These are phyloP conservation scores for Artemisia tridentata DNA, from an alignment of 129 eudicot genomes.

Conservation along the genomic window DNA sequence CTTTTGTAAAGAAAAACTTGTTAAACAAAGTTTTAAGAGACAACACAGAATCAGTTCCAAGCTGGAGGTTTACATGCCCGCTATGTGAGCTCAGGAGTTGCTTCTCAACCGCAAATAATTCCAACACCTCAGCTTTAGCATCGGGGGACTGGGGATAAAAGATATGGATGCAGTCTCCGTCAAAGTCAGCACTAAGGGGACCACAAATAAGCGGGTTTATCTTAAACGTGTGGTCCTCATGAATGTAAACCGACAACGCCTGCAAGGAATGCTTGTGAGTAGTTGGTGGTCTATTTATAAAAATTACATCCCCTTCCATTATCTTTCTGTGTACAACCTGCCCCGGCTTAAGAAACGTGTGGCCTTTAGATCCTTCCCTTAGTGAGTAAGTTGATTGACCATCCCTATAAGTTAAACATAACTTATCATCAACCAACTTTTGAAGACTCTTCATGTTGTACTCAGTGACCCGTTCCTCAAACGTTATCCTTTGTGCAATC, in stretches of 20 bases:
- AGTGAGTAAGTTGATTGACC: conserved; percentile 72
- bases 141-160: conserved; percentile 92
- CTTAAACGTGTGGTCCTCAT: conserved; percentile 83
- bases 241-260: conserved; percentile 75
- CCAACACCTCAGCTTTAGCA: conserved; percentile 93
- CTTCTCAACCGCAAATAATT: conserved; percentile 89
- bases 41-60: conserved; percentile 64
- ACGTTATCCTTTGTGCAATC: conserved; percentile 82
- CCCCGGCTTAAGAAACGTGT: conserved; percentile 77
- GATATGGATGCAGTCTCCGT: conserved; percentile 88
- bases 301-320: conserved; percentile 89
- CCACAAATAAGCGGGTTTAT: conserved; percentile 97
- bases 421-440: conserved; percentile 68
- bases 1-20: conserved; percentile 43
- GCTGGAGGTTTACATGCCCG: conserved; percentile 87
- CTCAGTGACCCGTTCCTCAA: conserved; percentile 82
- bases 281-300: conserved; percentile 93
- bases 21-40: conserved; percentile 63
- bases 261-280: conserved; percentile 96
- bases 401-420: conserved; percentile 71
- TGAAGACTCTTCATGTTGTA: conserved; percentile 69
- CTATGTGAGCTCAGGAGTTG: conserved; percentile 89
- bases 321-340: conserved; percentile 83
- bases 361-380: conserved; percentile 96
- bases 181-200: conserved; percentile 93